Evolutionary conservation across 148 eudicot species (phyloP).

Genomic region (Rhododendron ovatum): DNA sequence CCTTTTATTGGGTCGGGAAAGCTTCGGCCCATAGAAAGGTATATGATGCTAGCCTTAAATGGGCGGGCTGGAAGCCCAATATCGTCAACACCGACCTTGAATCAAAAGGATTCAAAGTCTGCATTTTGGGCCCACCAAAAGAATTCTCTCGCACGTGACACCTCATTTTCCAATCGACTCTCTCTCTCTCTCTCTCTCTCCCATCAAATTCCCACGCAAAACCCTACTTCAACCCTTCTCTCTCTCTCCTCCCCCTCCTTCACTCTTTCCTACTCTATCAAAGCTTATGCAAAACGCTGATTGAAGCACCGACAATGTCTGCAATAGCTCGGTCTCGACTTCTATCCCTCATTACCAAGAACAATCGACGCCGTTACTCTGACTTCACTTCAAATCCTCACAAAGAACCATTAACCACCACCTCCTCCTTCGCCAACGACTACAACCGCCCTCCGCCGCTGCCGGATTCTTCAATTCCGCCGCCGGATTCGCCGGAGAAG

Average conservation of each 20-base stretch:
- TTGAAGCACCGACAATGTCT: conserved; percentile 17
- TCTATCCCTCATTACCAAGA: conserved; percentile 8
- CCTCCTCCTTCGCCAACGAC: conserved; percentile 16
- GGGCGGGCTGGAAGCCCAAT: background rate
- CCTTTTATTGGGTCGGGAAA: background rate
- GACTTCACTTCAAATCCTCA: conserved; percentile 11
- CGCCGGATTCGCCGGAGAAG: conserved; percentile 10
- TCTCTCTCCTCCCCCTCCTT: background rate
- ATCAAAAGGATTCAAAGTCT: background rate
- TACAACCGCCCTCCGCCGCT: conserved; percentile 10
- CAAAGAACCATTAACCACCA: conserved; percentile 15
- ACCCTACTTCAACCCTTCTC: conserved; percentile 3
- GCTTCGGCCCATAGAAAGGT: background rate
- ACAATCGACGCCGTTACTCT: conserved; percentile 18
- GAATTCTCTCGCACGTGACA: background rate
- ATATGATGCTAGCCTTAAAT: background rate
- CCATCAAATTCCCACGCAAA: background rate
- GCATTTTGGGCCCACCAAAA: background rate
- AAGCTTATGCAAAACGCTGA: conserved; percentile 9
- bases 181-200: background rate
- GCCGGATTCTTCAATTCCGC: background rate
- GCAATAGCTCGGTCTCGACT: conserved; percentile 21
- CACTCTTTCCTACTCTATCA: background rate
- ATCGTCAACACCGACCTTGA: background rate
- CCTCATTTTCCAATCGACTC: background rate